Conservation (phyloP, 1,139 yeast species). For the Yamadazyma sp. region DNA sequence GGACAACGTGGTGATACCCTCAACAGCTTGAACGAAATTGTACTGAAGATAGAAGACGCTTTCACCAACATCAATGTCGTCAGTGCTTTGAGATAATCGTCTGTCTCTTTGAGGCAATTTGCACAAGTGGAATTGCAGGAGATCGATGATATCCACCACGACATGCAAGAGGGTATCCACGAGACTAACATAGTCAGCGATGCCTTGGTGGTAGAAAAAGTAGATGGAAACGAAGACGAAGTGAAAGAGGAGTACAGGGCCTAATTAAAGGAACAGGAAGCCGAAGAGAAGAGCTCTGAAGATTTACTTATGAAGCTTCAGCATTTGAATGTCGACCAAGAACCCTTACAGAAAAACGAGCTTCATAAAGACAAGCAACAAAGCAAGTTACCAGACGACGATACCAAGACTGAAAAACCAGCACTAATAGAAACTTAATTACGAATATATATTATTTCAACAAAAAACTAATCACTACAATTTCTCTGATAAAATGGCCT, state of each 20-base stretch:
- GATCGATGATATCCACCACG: slow-evolving; percentile 36
- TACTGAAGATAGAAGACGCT: slow-evolving; percentile 50
- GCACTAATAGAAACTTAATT: not conserved
- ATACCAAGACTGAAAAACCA: not conserved
- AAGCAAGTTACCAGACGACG: not conserved
- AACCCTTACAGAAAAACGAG: not conserved
- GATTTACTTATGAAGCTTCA: slow-evolving; percentile 12
- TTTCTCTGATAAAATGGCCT: slow-evolving; percentile 11
- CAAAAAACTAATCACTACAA: slow-evolving; percentile 5
- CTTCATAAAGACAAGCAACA: too few relatives aligned
- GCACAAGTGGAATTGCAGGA: slow-evolving; percentile 28
- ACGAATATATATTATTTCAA: slow-evolving; percentile 1
- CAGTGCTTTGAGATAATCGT: slow-evolving; percentile 19
- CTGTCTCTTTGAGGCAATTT: slow-evolving; percentile 34
- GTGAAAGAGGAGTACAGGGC: slow-evolving; percentile 34
- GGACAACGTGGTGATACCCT: slow-evolving; percentile 28
- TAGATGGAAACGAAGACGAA: slow-evolving; percentile 23
- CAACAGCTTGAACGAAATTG: slow-evolving; percentile 37
- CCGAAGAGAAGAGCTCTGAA: slow-evolving; percentile 5
- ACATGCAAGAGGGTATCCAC: slow-evolving; percentile 40
- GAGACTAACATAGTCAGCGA: slow-evolving; percentile 34
- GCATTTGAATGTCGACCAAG: slow-evolving; percentile 10
- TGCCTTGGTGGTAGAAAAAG: slow-evolving; percentile 27
- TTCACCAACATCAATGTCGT: slow-evolving; percentile 40
- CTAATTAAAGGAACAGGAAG: slow-evolving; percentile 11